phyloP scores from a whole-genome alignment of 2,329 filamentous ascomycete species.

The Scedosporium apiospermum region DNA sequence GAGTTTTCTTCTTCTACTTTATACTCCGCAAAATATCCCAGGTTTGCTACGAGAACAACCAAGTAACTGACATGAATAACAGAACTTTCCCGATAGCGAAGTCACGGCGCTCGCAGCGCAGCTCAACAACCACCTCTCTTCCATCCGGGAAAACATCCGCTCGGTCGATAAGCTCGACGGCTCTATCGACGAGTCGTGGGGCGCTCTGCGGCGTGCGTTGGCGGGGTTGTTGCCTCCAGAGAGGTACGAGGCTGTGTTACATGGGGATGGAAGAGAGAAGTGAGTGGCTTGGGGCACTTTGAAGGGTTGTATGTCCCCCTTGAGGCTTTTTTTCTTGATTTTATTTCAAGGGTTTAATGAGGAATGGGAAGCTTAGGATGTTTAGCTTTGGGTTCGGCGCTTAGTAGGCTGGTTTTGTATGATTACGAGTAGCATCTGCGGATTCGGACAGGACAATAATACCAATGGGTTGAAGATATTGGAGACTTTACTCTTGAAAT shows the following conservation, averaged over 20 bases:
- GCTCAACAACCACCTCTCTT: slow-evolving; percentile 46
- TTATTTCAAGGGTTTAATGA: neutral
- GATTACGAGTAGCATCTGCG: too few relatives aligned
- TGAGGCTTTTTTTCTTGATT: neutral
- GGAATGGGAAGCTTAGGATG: neutral
- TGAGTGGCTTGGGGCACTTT: neutral
- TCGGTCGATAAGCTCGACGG: slow-evolving; percentile 44
- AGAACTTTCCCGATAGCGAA: slow-evolving; percentile 33
- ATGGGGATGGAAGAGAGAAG: slow-evolving; percentile 22
- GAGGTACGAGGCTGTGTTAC: slow-evolving; percentile 37
- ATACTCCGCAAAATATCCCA: neutral
- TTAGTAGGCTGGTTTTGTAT: too few relatives aligned
- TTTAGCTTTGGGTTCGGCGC: too few relatives aligned
- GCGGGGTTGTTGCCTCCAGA: slow-evolving; percentile 32
- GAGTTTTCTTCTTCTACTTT: neutral
- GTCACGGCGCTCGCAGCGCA: slow-evolving; percentile 28
- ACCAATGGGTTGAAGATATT: too few relatives aligned
- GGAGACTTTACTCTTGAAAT: too few relatives aligned
- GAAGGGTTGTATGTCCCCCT: neutral
- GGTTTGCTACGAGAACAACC: neutral
- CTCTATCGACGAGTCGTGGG: slow-evolving; percentile 36
- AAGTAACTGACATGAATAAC: slow-evolving; percentile 5
- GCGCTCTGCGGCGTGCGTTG: slow-evolving; percentile 39
- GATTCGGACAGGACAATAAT: too few relatives aligned
- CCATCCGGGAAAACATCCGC: slow-evolving; percentile 41